Percentiles rank a stretch among this genome's conserved stretches.
These are phyloP conservation scores for Pseudocercospora vitis DNA, from an alignment of 2,329 filamentous ascomycete genomes.

Conservation along the genomic window DNA sequence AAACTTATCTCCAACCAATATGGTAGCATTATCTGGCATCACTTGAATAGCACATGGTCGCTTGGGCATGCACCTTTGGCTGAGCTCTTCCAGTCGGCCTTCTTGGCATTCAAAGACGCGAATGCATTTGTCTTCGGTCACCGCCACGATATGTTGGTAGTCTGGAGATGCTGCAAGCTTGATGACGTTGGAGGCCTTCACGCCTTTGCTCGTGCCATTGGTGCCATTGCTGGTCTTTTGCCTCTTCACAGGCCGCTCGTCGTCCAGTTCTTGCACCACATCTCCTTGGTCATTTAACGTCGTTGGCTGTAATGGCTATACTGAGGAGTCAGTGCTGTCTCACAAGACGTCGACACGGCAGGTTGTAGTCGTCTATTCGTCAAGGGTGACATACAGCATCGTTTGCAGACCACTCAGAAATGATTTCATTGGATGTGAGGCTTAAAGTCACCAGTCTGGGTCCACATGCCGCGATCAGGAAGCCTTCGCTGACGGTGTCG, in stretches of 20 bases:
- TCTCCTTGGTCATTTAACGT: constrained; percentile 1
- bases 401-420: constrained; percentile 60
- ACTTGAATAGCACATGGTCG: constrained; percentile 75
- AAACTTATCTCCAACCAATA: constrained; percentile 90
- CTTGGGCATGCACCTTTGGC: constrained; percentile 84
- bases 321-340: too few relatives aligned
- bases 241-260: constrained; percentile 35
- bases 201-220: constrained; percentile 40
- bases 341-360: too few relatives aligned
- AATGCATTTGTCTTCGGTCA: constrained; percentile 89
- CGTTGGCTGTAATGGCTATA: neutral
- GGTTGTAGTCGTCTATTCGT: too few relatives aligned
- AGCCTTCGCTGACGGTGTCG: constrained; percentile 35
- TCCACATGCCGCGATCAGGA: constrained; percentile 73
- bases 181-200: constrained; percentile 62
- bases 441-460: constrained; percentile 68
- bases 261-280: constrained; percentile 16
- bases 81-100: constrained; percentile 65
- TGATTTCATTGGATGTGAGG: constrained; percentile 56
- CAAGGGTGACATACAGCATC: constrained; percentile 10
- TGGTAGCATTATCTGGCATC: constrained; percentile 66
- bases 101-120: constrained; percentile 73
- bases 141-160: constrained; percentile 68
- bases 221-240: constrained; percentile 34
- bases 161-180: constrained; percentile 65